Evolutionary conservation across 352 stramenopile genomes (phyloP), one percentile per base, ranked within the genome.

Genomic region (Pythium scleroteichum): DNA sequence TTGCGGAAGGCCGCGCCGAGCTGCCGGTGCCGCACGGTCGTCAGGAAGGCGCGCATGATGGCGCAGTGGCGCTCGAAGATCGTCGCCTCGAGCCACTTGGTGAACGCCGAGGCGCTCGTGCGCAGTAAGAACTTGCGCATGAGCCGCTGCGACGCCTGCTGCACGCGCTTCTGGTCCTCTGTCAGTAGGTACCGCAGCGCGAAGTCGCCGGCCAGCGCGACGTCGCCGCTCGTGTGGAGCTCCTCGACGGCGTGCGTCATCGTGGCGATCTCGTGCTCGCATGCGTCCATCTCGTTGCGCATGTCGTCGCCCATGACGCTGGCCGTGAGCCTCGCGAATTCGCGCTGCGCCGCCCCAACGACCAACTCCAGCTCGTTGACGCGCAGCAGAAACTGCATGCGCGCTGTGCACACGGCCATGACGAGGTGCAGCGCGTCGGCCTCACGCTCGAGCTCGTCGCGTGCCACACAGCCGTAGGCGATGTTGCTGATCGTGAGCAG

Each of bases 241-340:
- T 85, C 76, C 2, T 59, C 47, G 22, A 82, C 68, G 10, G 81
- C 60, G 0, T 17, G 44, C 12, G 59, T 49, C n/a, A 92, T 47
- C 22, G 71, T 83, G n/a, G 53, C 22, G 4, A 84, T 67, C 14
- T 76, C 62, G 24, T 84, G 67, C 19, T 76, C 71, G 27, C 64
- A 72, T 9, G 72, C 72, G 42, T 90, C 82, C 53, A 92, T 52
- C 8, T 82, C 79, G 58, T 92, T 92, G 38, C 78, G 82, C 59
- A 83, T 86, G 58, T 83, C 75, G 62, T 92, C 76, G 45, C 76
- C 73, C 20, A 90, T 80, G 40, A 81, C 65, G n/a, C 71, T 78
- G 6, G 71, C 68, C 14, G 76, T 62, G 24, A 90, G 52, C 12
- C 59, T 61, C n/a, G 69, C 69, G 27, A 83, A 69, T 16, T 63